Base-by-base conservation (phyloP, 306 rosid genomes). In the Sesbania bispinosa region DNA sequence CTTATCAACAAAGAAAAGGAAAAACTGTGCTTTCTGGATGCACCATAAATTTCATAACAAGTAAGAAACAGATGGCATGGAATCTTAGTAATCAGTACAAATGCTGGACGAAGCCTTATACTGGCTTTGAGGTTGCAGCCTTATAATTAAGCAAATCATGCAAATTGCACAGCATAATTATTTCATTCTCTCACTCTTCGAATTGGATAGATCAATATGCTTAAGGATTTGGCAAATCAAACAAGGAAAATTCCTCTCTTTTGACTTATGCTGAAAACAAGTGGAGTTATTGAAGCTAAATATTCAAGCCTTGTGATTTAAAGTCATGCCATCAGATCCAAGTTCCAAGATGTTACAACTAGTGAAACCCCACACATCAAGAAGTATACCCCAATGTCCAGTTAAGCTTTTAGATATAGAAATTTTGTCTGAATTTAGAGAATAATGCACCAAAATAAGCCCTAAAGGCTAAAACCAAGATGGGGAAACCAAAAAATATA, bases 201-300 rank as follows among this genome's bases (percentile, higher is more conserved):
- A n/a, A n/a, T n/a, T n/a, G n/a, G n/a, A n/a, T n/a, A 27, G 16
- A 74, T 52, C 64, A 20, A 30, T 30, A 65, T 35, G 61, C 54
- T 11, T 26, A 19, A 23, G 7, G n/a, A 45, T 48, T 70, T n/a
- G 55, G 30, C 55, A 29, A 27, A 69, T 39, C 21, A 60, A 69
- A 60, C 38, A 58, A 48, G 2, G 65, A 59, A 26, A n/a, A n/a
- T n/a, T n/a, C n/a, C n/a, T n/a, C n/a, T 39, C 62, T 62, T 74
- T 48, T 27, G 38, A 29, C 41, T 55, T 55, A 41, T n/a, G 52
- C 7, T 19, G 13, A 20, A 60, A 61, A 59, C 15, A 35, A 18
- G 60, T 48, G 16, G 43, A 36, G 42, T 43, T 29, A 55, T n/a
- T 47, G 62, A 19, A 52, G 63, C 48, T 35, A 51, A 9, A 36